Evolutionary conservation across 2,329 filamentous ascomycete species (phyloP).

Genomic region (Stagonosporopsis tanaceti): DNA sequence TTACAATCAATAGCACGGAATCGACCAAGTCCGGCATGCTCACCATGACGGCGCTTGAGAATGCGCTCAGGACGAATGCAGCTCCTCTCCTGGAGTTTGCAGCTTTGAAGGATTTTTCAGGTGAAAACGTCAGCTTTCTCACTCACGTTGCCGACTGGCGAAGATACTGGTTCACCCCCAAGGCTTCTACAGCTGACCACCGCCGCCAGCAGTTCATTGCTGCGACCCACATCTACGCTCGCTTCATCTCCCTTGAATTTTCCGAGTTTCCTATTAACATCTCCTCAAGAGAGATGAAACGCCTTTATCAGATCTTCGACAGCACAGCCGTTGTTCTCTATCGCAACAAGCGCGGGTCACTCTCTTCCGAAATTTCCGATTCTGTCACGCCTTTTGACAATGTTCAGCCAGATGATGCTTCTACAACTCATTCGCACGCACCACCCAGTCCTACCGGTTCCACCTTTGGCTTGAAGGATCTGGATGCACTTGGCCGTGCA

Average conservation of each 20-base stretch:
- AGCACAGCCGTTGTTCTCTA: constrained; percentile 31
- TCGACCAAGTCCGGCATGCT: constrained; percentile 42
- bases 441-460: constrained; percentile 26
- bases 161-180: constrained; percentile 38
- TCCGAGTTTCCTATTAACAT: constrained; percentile 50
- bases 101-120: constrained; percentile 46
- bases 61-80: constrained; percentile 41
- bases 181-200: constrained; percentile 31
- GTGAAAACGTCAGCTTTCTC: constrained; percentile 48
- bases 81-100: constrained; percentile 44
- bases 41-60: constrained; percentile 46
- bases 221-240: constrained; percentile 44
- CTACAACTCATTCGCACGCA: constrained; percentile 6
- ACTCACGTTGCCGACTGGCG: constrained; percentile 46
- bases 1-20: constrained; percentile 31
- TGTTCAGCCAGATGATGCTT: constrained; percentile 14
- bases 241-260: constrained; percentile 44
- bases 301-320: constrained; percentile 39
- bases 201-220: constrained; percentile 39
- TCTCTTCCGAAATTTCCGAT: constrained; percentile 27
- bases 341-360: constrained; percentile 28
- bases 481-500: constrained; percentile 39
- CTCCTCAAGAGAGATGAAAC: constrained; percentile 39
- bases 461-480: constrained; percentile 28
- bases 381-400: constrained; percentile 41